Evolutionary conservation across 192 early-diverging fungal species (phyloP), one percentile per base, ranked within the genome.

Genomic region (Jimgerdemannia flammicorona): DNA sequence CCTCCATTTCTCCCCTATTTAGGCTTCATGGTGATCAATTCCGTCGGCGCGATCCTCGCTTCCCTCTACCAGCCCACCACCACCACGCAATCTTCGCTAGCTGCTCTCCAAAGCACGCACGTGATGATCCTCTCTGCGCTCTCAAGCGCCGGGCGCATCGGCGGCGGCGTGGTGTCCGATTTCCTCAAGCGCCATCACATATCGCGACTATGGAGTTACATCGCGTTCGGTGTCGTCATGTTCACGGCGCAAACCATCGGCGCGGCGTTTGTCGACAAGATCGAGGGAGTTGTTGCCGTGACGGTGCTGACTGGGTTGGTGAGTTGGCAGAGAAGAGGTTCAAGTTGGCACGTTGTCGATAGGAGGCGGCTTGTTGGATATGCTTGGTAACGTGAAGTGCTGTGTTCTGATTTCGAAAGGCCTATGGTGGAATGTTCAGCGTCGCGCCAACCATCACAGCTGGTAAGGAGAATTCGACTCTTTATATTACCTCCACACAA

Each of bases 1-100:
- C 29, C 29, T 29, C 29, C 29, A 0, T 29, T 29, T 29, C 29
- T 1, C 29, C 29, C 29, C 29, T 29, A 29, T 29, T 29, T 29
- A 29, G 64, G 79, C 39, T 40, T 85, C 59, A 85, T 85, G 84
- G 81, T 81, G 63, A 73, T 85, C 17, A 78, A 81, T n/a, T 81
- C 81, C 49, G 80, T 79, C 4, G 84, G 84, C 20, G 75, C 70
- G 14, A 72, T 85, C 49, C 72, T 85, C 29, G 79, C 77, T 20
- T 80, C 79, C n/a, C 72, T 85, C 54, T 85, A 79, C 70, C 69
- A 68, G 19, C 69, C n/a, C 74, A 81, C 40, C 76, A 75, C n/a
- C 75, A 72, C 9, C 65, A 73, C 43, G 77, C 79, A 40, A 74
- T 80, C 2, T 78, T 43, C 71, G 10, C 67, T 85, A 17, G 77